phyloP scores from a whole-genome alignment of 1,139 yeast species.

The Entelexis paramagnoliae region DNA sequence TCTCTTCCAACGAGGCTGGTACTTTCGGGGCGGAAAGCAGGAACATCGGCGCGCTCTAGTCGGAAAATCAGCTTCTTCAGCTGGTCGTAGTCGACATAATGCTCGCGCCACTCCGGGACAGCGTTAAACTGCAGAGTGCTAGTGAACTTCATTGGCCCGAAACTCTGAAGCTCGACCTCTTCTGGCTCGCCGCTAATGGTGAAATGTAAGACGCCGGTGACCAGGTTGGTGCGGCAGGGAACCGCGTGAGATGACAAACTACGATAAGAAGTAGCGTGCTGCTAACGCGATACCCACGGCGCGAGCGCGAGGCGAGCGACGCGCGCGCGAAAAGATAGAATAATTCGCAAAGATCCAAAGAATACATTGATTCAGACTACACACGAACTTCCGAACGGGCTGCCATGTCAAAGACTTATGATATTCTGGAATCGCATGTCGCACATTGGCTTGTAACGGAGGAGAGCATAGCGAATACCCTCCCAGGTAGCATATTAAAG shows the following conservation, averaged over 20 bases:
- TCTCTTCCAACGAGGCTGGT: slow-evolving; percentile 36
- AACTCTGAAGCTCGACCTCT: slow-evolving; percentile 17
- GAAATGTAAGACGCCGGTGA: not conserved
- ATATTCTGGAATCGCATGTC: too few species aligned
- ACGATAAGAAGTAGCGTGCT: not conserved
- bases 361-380: too few species aligned
- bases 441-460: too few species aligned
- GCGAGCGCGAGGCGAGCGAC: too few species aligned
- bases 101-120: slow-evolving; percentile 70
- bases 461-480: too few species aligned
- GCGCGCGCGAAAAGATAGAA: too few species aligned
- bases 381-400: too few species aligned
- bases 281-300: too few species aligned
- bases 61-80: slow-evolving; percentile 52
- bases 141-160: slow-evolving; percentile 51
- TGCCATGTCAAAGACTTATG: too few species aligned
- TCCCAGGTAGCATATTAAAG: too few species aligned
- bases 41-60: slow-evolving; percentile 35
- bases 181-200: not conserved
- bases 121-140: slow-evolving; percentile 68
- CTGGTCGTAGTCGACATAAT: slow-evolving; percentile 54
- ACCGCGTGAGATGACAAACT: slow-evolving; percentile 1
- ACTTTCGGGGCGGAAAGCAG: slow-evolving; percentile 29
- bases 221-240: not conserved
- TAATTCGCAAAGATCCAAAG: too few species aligned